These are phyloP conservation scores for Colletotrichum cereale DNA, from an alignment of 2,329 filamentous ascomycete genomes.

Conservation along the genomic window DNA sequence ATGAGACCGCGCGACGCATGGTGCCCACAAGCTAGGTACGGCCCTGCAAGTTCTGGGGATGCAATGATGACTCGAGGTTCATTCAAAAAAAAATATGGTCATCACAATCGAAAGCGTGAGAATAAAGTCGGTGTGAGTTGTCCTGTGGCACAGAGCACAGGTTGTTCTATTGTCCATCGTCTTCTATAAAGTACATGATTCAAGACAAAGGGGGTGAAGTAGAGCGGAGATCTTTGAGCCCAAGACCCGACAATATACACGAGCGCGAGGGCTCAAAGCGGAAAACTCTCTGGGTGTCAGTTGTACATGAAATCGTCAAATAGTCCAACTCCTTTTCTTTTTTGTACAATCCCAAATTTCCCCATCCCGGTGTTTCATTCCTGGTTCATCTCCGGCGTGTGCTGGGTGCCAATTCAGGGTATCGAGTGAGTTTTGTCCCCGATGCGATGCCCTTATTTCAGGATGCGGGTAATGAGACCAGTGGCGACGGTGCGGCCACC, in stretches of 20 bases:
- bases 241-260: constrained; percentile 53
- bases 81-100: background rate
- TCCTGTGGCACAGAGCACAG: constrained; percentile 28
- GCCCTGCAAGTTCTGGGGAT: constrained; percentile 29
- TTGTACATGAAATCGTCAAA: constrained; percentile 45
- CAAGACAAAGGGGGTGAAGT: constrained; percentile 55
- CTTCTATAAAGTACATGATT: constrained; percentile 51
- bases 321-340: constrained; percentile 39
- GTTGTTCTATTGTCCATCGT: constrained; percentile 43
- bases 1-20: constrained; percentile 16
- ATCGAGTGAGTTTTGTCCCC: constrained; percentile 12
- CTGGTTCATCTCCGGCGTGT: constrained; percentile 15
- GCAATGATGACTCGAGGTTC: constrained; percentile 33
- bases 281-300: constrained; percentile 39
- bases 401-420: constrained; percentile 36
- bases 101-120: background rate
- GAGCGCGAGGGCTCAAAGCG: constrained; percentile 44
- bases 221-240: constrained; percentile 57
- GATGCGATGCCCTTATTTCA: constrained; percentile 59
- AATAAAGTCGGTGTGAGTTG: no score
- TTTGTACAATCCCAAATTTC: constrained; percentile 39
- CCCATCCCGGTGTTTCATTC: constrained; percentile 6
- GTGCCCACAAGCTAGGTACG: constrained; percentile 10
- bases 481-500: constrained; percentile 91
- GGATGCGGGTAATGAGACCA: constrained; percentile 82